Evolutionary conservation across 140 eudicot species (phyloP), one percentile per base, ranked within the genome.

Genomic region (Bidens hawaiensis): DNA sequence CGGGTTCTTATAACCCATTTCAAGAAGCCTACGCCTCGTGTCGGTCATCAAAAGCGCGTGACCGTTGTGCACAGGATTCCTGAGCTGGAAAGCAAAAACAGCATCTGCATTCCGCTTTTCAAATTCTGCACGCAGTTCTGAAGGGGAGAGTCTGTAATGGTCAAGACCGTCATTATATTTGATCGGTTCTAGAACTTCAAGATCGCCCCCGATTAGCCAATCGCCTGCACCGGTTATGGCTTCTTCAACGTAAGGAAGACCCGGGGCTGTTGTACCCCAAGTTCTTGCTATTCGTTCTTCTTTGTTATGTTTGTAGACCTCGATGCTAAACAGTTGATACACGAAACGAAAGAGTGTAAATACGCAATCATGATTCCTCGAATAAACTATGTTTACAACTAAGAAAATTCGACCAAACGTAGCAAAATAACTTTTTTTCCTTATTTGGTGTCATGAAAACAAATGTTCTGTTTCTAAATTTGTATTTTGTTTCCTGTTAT

Each of bases 251-350:
- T 91, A 91, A 21, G 98, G 98, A n/a, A 91, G 78, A 21, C 98
- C 96, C 30, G 91, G 85, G 42, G 98, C 96, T 4, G 89, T 91
- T 3, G 96, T 84, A 27, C 98, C 98, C 98, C 98, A 91, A 5
- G 98, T 91, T 74, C 98, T 79, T 43, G 98, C 98, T 62, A 87
- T 84, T 42, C 98, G 60, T 74, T 91, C 98, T 91, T 91, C 98
- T 79, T 91, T 91, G 58, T 87, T 79, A 50, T 91, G 98, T 86
- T 87, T 91, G 88, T 84, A 91, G 68, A 91, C 82, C 79, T 91
- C 96, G 40, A 91, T 80, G 69, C 98, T 91, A 16, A 48, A 60
- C 36, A 77, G 57, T 19, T 34, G 60, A 66, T 22, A 30, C 24
- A 42, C 43, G 50, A 60, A 68, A 54, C 45, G 17, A 48, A 12